Conservation (phyloP, 768 basidiomycete species). For the Pleurotus citrinopileatus region DNA sequence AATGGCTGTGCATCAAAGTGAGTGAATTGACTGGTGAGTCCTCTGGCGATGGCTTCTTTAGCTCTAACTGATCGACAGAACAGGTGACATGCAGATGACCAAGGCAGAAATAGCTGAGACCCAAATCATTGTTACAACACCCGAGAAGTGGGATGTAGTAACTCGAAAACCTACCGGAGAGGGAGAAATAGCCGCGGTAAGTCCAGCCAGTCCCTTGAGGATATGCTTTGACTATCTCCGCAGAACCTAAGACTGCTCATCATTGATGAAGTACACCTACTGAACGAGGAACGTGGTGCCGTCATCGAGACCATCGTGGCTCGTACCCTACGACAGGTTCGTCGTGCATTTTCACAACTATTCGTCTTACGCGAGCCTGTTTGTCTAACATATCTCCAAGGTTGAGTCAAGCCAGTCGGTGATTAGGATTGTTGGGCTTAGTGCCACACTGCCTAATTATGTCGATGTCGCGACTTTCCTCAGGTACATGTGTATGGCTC, state of each 20-base stretch:
- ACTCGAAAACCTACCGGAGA: slow-evolving; percentile 96
- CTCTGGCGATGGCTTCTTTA: not conserved
- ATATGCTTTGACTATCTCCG: not conserved
- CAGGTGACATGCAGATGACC: slow-evolving; percentile 95
- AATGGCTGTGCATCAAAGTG: slow-evolving; percentile 85
- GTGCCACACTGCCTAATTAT: slow-evolving; percentile 97
- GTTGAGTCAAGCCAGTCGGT: slow-evolving; percentile 96
- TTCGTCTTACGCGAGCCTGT: not conserved
- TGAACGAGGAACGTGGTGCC: slow-evolving; percentile 97
- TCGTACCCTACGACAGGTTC: slow-evolving; percentile 83
- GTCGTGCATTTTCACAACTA: not conserved
- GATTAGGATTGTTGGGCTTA: slow-evolving; percentile 93
- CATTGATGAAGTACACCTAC: slow-evolving; percentile 95
- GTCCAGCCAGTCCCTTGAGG: slow-evolving; percentile 20
- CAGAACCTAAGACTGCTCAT: slow-evolving; percentile 92
- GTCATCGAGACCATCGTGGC: slow-evolving; percentile 99
- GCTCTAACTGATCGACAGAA: slow-evolving; percentile 17
- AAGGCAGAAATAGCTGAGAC: slow-evolving; percentile 92
- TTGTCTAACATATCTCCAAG: slow-evolving; percentile 32
- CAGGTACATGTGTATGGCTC: slow-evolving; percentile 43
- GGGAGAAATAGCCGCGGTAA: slow-evolving; percentile 90
- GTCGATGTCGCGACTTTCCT: slow-evolving; percentile 95
- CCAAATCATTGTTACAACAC: slow-evolving; percentile 97
- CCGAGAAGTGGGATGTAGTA: slow-evolving; percentile 99
- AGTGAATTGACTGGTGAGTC: slow-evolving; percentile 82